A percentile compares a stretch with the other conserved stretches of the same genome.
phyloP scores from a whole-genome alignment of 208 protist species.

The Vickermania spadyakhi region DNA sequence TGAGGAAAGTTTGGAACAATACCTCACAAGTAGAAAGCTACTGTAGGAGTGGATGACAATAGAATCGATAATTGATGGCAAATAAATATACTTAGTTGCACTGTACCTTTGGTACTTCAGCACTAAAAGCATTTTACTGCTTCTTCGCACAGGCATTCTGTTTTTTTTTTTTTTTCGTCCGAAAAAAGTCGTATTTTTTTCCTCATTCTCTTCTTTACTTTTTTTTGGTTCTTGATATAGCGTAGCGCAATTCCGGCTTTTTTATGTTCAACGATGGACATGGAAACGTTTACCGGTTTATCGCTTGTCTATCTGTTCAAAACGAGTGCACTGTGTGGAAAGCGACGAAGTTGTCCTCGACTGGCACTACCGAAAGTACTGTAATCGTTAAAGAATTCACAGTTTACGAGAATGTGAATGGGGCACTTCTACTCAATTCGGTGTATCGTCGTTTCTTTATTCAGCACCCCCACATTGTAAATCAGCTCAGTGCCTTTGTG shows the following conservation, averaged over 20 bases:
- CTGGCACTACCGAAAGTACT: not conserved
- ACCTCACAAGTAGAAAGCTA: slow-evolving; percentile 40
- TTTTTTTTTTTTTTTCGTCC: too few species aligned
- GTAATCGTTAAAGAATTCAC: not conserved
- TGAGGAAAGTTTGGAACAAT: slow-evolving; percentile 42
- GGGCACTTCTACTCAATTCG: not conserved
- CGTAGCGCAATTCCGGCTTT: too few species aligned
- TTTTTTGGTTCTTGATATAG: too few species aligned
- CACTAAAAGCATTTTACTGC: too few species aligned
- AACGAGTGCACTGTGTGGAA: not conserved
- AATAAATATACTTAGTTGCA: too few species aligned
- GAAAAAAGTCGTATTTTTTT: too few species aligned
- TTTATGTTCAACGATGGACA: too few species aligned
- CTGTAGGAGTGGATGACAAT: too few species aligned
- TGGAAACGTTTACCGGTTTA: not conserved
- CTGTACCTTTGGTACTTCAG: too few species aligned
- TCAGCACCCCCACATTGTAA: not conserved
- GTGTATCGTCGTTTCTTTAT: not conserved
- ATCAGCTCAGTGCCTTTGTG: not conserved
- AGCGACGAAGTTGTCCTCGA: not conserved
- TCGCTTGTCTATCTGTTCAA: not conserved
- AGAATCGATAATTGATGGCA: too few species aligned
- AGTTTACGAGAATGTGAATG: not conserved
- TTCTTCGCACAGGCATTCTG: too few species aligned
- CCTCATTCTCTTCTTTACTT: too few species aligned